Percentiles rank a stretch among this genome's conserved stretches.
phyloP scores from a whole-genome alignment of 2,329 filamentous ascomycete genomes.

The Fusarium haematococcum region DNA sequence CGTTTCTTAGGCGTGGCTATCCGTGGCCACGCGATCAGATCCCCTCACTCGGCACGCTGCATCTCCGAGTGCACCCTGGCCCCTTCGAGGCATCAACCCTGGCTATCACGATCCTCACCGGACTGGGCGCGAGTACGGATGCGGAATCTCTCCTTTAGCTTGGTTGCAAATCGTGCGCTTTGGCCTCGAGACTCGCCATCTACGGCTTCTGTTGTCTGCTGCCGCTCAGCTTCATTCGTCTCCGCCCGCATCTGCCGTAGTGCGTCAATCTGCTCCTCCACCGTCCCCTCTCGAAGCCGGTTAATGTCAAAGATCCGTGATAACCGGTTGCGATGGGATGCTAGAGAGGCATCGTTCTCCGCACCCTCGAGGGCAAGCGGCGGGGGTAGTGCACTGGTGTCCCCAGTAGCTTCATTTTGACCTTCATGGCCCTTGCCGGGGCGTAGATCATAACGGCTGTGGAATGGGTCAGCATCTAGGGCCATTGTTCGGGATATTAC shows the following conservation, averaged over 20 bases:
- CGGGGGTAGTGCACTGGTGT: slow-evolving; percentile 50
- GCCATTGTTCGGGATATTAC: background rate
- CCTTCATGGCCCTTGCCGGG: slow-evolving; percentile 50
- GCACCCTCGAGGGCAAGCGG: slow-evolving; percentile 56
- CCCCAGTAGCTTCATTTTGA: slow-evolving; percentile 36
- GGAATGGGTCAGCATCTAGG: slow-evolving; percentile 31
- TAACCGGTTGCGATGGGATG: slow-evolving; percentile 57
- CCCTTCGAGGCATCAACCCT: slow-evolving; percentile 5
- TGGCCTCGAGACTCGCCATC: slow-evolving; percentile 53
- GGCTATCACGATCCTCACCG: slow-evolving; percentile 27
- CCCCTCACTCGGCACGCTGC: background rate
- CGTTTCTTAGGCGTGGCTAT: background rate
- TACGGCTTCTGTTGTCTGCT: slow-evolving; percentile 27
- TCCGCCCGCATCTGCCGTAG: slow-evolving; percentile 59
- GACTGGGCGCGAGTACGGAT: slow-evolving; percentile 61
- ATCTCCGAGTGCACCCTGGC: background rate
- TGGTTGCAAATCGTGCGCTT: slow-evolving; percentile 59
- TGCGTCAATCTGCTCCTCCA: slow-evolving; percentile 71
- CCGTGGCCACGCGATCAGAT: slow-evolving; percentile 2
- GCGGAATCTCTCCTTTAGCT: slow-evolving; percentile 65
- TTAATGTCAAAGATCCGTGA: slow-evolving; percentile 69
- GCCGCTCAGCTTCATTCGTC: slow-evolving; percentile 35
- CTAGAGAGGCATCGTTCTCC: slow-evolving; percentile 47
- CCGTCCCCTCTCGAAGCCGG: slow-evolving; percentile 67
- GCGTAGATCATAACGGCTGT: slow-evolving; percentile 67